Evolutionary conservation across 2,329 filamentous ascomycete genomes (phyloP).

Genomic region (Aspergillus pseudotamarii): DNA sequence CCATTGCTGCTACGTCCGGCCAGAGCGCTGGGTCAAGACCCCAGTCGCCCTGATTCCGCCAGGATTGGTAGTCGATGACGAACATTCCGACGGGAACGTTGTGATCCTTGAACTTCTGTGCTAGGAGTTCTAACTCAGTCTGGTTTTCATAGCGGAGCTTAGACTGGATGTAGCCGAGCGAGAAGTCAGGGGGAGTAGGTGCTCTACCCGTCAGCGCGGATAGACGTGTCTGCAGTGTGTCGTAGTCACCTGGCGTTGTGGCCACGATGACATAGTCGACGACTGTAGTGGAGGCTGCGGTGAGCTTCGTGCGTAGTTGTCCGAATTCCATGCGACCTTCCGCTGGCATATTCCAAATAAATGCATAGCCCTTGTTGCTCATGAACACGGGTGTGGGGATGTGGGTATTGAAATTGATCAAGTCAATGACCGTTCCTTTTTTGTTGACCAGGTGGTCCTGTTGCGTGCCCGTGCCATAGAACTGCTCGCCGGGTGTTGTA

Average conservation of each 20-base stretch:
- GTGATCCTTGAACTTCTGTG: conserved; percentile 57
- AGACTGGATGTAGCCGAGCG: conserved; percentile 67
- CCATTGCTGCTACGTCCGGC: conserved; percentile 66
- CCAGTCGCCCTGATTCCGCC: conserved; percentile 67
- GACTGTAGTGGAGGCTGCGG: conserved; percentile 56
- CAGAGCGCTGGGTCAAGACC: conserved; percentile 63
- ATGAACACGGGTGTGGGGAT: conserved; percentile 63
- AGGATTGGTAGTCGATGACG: conserved; percentile 67
- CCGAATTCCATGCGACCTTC: conserved; percentile 62
- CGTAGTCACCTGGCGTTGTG: conserved; percentile 50
- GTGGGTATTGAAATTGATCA: conserved; percentile 67
- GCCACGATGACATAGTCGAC: conserved; percentile 65
- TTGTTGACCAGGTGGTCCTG: conserved; percentile 63
- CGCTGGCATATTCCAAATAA: conserved; percentile 66
- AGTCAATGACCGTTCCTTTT: conserved; percentile 62
- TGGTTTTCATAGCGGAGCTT: conserved; percentile 66
- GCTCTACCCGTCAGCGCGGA: conserved; percentile 57
- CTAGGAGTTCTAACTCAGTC: conserved; percentile 60
- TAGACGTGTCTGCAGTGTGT: conserved; percentile 57
- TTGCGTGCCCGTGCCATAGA: conserved; percentile 68
- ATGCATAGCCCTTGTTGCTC: conserved; percentile 60
- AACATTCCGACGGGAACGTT: conserved; percentile 64
- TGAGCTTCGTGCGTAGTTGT: conserved; percentile 60
- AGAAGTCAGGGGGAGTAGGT: conserved; percentile 66
- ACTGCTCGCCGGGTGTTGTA: conserved; percentile 52